These are phyloP conservation scores for Themeda triandra DNA, from an alignment of 176 grass and related monocot genomes.

Conservation along the genomic window DNA sequence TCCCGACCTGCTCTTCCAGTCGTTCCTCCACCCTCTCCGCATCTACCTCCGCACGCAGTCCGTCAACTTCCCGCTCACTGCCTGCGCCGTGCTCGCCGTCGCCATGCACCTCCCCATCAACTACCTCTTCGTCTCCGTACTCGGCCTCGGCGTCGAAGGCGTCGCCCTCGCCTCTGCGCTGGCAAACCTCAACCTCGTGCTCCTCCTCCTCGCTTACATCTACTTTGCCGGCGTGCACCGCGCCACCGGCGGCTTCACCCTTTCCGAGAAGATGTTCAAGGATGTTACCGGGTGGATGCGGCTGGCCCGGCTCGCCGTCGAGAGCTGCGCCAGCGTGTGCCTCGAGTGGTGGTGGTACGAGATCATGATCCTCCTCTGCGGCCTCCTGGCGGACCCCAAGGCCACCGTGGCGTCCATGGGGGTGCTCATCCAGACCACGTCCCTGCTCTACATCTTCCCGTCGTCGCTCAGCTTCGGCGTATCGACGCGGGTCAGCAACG, in stretches of 20 bases:
- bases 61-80: constrained; percentile 75
- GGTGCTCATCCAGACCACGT: constrained; percentile 85
- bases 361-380: constrained; percentile 96
- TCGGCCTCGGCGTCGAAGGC: constrained; percentile 64
- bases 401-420: constrained; percentile 92
- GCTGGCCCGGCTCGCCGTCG: constrained; percentile 51
- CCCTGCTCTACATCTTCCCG: constrained; percentile 94
- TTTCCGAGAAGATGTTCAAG: constrained; percentile 51
- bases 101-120: constrained; percentile 74
- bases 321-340: constrained; percentile 79
- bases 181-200: constrained; percentile 81
- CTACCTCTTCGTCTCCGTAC: constrained; percentile 62
- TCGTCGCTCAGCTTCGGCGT: constrained; percentile 99
- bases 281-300: constrained; percentile 50
- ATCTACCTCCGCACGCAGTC: constrained; percentile 91
- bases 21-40: constrained; percentile 87
- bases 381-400: constrained; percentile 60
- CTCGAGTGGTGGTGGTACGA: constrained; percentile 99
- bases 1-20: constrained; percentile 88
- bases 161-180: constrained; percentile 72
- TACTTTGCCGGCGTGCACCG: constrained; percentile 66
- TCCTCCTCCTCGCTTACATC: constrained; percentile 64
- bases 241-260: constrained; percentile 57
- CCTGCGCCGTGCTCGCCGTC: constrained; percentile 60
- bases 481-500: constrained; percentile 84